Conservation (phyloP, 371 early-diverging fungal genomes). For the Vairimorpha apis region DNA sequence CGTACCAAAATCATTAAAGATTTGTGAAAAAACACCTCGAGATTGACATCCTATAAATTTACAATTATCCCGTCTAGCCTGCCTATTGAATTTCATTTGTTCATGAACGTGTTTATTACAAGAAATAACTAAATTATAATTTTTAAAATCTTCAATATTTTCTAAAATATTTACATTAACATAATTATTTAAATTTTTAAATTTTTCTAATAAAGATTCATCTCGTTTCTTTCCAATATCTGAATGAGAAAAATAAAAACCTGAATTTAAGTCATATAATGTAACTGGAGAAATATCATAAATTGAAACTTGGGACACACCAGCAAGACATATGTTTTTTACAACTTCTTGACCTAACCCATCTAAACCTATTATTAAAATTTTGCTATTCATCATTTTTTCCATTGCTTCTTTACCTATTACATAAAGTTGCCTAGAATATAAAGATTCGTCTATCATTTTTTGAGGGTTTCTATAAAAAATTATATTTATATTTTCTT, state of each 20-base stretch:
- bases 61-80: constrained; percentile 73
- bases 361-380: constrained; percentile 85
- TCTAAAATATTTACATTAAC: constrained; percentile 65
- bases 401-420: constrained; percentile 98
- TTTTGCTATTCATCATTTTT: constrained; percentile 87
- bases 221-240: constrained; percentile 86
- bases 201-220: constrained; percentile 68
- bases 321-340: constrained; percentile 95
- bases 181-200: constrained; percentile 92
- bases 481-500: too few relatives aligned
- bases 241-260: constrained; percentile 77
- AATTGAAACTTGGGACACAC: constrained; percentile 88
- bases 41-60: constrained; percentile 83
- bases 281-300: constrained; percentile 74
- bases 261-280: constrained; percentile 78
- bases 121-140: constrained; percentile 75
- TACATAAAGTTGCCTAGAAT: constrained; percentile 67
- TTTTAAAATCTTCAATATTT: constrained; percentile 9
- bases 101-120: constrained; percentile 78
- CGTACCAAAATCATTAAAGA: constrained; percentile 90
- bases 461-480: neutral
- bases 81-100: constrained; percentile 79
- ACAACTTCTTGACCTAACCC: constrained; percentile 96
- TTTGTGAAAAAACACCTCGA: constrained; percentile 84
- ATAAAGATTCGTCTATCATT: constrained; percentile 62